Evolutionary conservation across 2,329 filamentous ascomycete species (phyloP).

Genomic region (Neonectria faginata): DNA sequence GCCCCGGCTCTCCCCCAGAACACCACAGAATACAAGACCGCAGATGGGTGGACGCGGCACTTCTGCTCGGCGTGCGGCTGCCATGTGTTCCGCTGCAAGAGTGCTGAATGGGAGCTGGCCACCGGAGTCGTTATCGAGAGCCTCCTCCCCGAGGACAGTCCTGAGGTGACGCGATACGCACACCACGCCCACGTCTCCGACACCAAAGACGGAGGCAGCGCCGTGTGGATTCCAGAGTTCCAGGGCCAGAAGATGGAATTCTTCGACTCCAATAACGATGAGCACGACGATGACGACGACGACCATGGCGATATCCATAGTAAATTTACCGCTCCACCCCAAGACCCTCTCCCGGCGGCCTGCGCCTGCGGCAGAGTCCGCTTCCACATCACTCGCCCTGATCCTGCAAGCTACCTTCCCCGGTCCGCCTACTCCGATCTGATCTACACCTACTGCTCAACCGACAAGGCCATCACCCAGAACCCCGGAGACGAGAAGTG

Average conservation of each 20-base stretch:
- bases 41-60: conserved; percentile 43
- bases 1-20: conserved; percentile 15
- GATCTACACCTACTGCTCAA: conserved; percentile 60
- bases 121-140: conserved; percentile 50
- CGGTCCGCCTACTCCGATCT: conserved; percentile 65
- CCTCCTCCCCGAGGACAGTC: neutral
- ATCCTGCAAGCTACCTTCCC: conserved; percentile 56
- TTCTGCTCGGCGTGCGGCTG: conserved; percentile 58
- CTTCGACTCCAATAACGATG: neutral
- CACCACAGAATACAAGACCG: conserved; percentile 27
- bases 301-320: neutral
- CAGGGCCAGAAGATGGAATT: conserved; percentile 3
- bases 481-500: conserved; percentile 67
- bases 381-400: conserved; percentile 69
- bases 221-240: conserved; percentile 43
- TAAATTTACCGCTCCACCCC: neutral
- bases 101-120: conserved; percentile 50
- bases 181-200: conserved; percentile 44
- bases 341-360: conserved; percentile 37
- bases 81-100: conserved; percentile 51
- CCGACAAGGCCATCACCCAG: conserved; percentile 41
- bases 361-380: conserved; percentile 57
- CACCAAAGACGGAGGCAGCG: conserved; percentile 54
- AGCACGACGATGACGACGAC: neutral
- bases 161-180: conserved; percentile 2